Base-by-base conservation (phyloP, 2,329 filamentous ascomycete genomes). In the Fusarium pseudonygamai region DNA sequence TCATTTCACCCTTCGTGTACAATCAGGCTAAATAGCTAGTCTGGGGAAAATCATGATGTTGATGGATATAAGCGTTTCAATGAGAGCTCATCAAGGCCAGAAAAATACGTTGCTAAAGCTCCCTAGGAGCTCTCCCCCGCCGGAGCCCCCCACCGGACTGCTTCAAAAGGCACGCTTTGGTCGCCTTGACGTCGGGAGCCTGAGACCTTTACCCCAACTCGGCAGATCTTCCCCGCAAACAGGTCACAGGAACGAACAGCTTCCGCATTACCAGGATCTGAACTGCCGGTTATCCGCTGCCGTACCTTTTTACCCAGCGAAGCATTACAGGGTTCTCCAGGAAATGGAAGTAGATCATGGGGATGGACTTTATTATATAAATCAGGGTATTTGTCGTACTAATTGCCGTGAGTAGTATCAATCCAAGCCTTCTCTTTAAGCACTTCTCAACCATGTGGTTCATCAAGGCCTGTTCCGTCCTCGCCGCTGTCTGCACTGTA, bases 321-420 rank as follows among this genome's bases (percentile, higher is more conserved):
- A 10, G 16, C 4, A 13, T 22, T n/a, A 1, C 34, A 9, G 18
- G 50, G 20, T 37, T 37, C 32, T 26, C 49, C 32, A 53, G n/a
- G 12, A 50, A 50, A 32, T 2, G 0, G n/a, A 18, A 6, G 22
- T 32, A 49, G 28, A 32, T n/a, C 46, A 32, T 24, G 22, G 10
- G 22, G 2, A 49, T 32, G 6, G 7, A 24, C 4, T n/a, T 2
- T n/a, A n/a, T 37, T 53, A 28, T 39, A 53, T 39, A 53, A 39
- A 39, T 20, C 10, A 39, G 14, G 24, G 6, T 13, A 3, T 53
- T 39, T 9, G 10, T 24, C 16, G 11, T 16, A 26, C 13, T 16
- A 1, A 2, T 28, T 18, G 3, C 28, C 5, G 7, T n/a, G 10
- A 37, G 11, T 8, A 28, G n/a, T 9, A 28, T 28, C 34, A 2